Evolutionary conservation across 163 green algal species (phyloP).

Genomic region (Chlorella variabilis): DNA sequence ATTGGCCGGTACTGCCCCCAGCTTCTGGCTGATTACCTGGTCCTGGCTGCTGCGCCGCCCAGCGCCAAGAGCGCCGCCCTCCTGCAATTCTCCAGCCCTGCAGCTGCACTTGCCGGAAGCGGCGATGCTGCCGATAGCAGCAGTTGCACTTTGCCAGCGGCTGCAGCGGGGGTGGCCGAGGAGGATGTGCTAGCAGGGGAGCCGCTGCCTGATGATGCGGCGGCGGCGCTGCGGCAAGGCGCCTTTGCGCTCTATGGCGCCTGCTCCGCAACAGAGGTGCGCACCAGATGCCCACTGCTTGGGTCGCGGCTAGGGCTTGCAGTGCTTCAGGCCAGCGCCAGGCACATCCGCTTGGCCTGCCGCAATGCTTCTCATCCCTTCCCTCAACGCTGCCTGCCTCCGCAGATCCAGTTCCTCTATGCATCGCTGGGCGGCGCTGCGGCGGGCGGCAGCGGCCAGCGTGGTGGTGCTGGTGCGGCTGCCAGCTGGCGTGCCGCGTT

Average conservation of each 20-base stretch:
- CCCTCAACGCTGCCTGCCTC: too few relatives aligned
- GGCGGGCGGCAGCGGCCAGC: neutral
- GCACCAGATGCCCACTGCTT: too few relatives aligned
- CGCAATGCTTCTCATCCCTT: too few relatives aligned
- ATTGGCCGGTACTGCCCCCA: conserved; percentile 53
- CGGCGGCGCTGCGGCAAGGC: conserved; percentile 44
- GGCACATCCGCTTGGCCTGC: too few relatives aligned
- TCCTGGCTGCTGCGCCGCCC: conserved; percentile 38
- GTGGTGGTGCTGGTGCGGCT: neutral
- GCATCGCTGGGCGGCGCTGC: conserved; percentile 28
- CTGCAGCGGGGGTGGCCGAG: neutral
- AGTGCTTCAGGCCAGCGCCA: too few relatives aligned
- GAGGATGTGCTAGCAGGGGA: conserved; percentile 17
- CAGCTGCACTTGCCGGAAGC: neutral
- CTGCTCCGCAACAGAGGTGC: conserved; percentile 49
- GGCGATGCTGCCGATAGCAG: too few relatives aligned
- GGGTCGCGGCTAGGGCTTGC: too few relatives aligned
- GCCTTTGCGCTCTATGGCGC: conserved; percentile 59
- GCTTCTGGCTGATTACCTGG: conserved; percentile 59
- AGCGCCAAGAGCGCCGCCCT: conserved; percentile 14
- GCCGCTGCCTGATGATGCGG: conserved; percentile 1
- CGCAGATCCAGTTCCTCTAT: conserved; percentile 59
- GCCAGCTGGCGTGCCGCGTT: conserved; percentile 48
- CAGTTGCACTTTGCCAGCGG: neutral
- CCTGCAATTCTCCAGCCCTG: conserved; percentile 5